These are phyloP conservation scores for Cryptococcus hybrid DNA, from an alignment of 1,284 basidiomycete species.

Conservation along the genomic window DNA sequence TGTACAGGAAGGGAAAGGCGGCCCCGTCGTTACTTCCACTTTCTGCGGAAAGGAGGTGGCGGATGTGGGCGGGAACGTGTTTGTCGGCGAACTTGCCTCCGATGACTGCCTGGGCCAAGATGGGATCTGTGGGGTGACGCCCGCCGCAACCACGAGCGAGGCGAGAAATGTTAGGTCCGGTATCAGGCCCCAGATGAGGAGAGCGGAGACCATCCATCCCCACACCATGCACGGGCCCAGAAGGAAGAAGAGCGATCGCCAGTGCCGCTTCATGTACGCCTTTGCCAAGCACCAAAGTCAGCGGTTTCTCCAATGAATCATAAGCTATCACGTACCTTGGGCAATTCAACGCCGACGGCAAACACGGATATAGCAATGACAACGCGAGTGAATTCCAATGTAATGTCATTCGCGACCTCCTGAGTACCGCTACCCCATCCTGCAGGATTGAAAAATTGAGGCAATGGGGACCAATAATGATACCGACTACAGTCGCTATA, in stretches of 20 bases:
- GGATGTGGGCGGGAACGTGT: constrained; percentile 93
- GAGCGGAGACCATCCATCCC: constrained; percentile 86
- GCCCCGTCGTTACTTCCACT: constrained; percentile 91
- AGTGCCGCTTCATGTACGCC: constrained; percentile 86
- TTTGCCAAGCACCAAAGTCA: constrained; percentile 14
- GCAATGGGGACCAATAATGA: constrained; percentile 85
- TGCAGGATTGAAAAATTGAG: constrained; percentile 83
- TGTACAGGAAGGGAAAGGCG: constrained; percentile 90
- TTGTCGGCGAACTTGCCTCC: constrained; percentile 99
- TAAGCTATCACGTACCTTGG: constrained; percentile 58
- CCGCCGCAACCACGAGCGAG: constrained; percentile 84
- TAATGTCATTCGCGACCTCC: constrained; percentile 65
- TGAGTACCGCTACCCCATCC: constrained; percentile 64
- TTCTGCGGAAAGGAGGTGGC: constrained; percentile 89
- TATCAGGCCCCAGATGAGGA: constrained; percentile 83
- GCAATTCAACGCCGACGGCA: constrained; percentile 93
- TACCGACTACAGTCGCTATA: constrained; percentile 91
- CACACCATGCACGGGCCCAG: constrained; percentile 79
- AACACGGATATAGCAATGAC: constrained; percentile 97
- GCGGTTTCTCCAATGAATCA: neutral
- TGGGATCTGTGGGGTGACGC: constrained; percentile 96
- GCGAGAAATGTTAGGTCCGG: constrained; percentile 84
- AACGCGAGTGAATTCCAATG: constrained; percentile 89
- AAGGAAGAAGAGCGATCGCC: constrained; percentile 82
- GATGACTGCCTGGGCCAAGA: constrained; percentile 62